Conservation (phyloP, 2,329 filamentous ascomycete species). For the Aspergillus melleus region DNA sequence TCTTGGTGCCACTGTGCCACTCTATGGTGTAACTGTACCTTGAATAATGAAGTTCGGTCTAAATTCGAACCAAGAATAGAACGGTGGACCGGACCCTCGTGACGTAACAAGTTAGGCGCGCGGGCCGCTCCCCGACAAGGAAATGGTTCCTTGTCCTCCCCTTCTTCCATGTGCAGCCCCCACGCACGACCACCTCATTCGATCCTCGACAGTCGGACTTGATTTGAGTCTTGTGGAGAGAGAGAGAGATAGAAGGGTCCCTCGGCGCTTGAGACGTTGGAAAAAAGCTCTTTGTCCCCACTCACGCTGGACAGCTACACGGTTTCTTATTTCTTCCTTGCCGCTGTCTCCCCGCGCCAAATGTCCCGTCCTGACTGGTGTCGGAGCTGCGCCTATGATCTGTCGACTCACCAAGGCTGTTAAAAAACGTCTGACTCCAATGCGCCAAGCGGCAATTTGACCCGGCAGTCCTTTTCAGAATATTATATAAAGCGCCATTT, state of each 20-base stretch:
- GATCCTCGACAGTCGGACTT: neutral
- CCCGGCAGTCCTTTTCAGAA: neutral
- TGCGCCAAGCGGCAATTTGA: conserved; percentile 5
- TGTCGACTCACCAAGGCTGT: conserved; percentile 7
- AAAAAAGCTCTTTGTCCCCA: neutral
- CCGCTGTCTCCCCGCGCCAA: conserved; percentile 7
- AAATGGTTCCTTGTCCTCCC: neutral
- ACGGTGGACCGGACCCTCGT: neutral
- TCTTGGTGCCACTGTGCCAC: neutral
- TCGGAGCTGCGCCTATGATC: conserved; percentile 18
- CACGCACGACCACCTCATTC: neutral
- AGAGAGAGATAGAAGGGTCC: no score
- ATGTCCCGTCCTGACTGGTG: conserved; percentile 15
- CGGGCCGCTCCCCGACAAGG: neutral
- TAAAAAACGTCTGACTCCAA: conserved; percentile 1
- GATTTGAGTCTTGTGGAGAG: neutral
- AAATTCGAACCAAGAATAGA: no score
- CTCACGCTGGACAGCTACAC: neutral
- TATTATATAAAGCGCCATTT: neutral
- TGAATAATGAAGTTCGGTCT: no score
- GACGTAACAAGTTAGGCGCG: conserved; percentile 6
- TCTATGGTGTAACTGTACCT: neutral
- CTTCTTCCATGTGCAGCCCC: neutral
- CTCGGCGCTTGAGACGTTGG: neutral
- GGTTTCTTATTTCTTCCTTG: neutral